Percentiles rank a stretch among this genome's conserved stretches.
phyloP scores from a whole-genome alignment of 331 rosid genomes.

The Malus hybrid region DNA sequence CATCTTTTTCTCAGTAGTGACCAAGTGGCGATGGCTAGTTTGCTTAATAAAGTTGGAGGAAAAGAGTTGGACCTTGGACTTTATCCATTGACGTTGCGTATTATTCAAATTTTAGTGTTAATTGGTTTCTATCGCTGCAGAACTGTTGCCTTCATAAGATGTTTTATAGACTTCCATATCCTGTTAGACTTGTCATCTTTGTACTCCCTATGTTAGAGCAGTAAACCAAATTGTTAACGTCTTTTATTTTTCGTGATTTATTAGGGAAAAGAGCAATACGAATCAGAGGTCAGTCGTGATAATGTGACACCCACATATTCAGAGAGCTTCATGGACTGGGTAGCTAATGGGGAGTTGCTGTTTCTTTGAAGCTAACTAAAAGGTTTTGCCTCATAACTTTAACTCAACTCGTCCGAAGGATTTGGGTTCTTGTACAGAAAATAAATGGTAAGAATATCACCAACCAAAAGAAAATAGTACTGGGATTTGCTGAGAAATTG shows the following conservation, averaged over 20 bases:
- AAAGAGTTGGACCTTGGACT: neutral
- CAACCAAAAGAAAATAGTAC: constrained; percentile 23
- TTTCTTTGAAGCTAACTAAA: constrained; percentile 26
- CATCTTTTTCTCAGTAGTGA: neutral
- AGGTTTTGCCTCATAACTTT: constrained; percentile 16
- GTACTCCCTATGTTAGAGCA: neutral
- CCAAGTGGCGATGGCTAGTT: neutral
- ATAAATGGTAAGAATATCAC: constrained; percentile 42
- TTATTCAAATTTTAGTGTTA: neutral
- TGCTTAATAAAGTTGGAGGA: neutral
- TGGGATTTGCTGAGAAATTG: constrained; percentile 21
- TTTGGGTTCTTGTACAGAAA: constrained; percentile 54
- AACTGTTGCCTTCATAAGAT: neutral
- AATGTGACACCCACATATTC: constrained; percentile 11
- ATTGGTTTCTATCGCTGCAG: neutral
- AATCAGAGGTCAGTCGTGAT: constrained; percentile 21
- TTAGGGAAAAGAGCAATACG: constrained; percentile 38
- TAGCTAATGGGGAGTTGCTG: constrained; percentile 46
- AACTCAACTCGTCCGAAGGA: constrained; percentile 61
- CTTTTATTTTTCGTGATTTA: neutral
- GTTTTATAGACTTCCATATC: neutral
- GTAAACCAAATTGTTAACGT: neutral
- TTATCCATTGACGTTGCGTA: neutral
- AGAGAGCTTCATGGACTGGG: constrained; percentile 53
- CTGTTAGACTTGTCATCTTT: neutral